These are phyloP conservation scores for Hymenoscyphus albidus DNA, from an alignment of 2,329 filamentous ascomycete species.

Conservation along the genomic window DNA sequence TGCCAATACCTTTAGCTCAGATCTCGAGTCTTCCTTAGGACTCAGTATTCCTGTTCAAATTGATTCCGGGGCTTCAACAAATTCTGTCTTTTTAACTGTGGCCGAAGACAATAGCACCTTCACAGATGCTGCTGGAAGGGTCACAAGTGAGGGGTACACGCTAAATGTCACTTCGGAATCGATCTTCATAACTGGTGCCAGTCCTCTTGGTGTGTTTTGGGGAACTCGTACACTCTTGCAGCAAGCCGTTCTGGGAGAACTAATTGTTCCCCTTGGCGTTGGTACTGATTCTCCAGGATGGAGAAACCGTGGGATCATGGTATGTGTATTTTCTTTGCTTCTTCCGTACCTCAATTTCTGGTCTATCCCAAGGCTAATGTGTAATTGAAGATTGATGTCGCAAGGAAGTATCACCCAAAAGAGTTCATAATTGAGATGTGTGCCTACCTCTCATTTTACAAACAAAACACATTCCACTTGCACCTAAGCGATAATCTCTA, in stretches of 20 bases:
- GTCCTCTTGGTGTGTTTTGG: conserved; percentile 55
- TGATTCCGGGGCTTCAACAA: conserved; percentile 19
- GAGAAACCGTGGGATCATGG: conserved; percentile 45
- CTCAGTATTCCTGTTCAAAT: conserved; percentile 33
- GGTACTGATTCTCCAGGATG: conserved; percentile 50
- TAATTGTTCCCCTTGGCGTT: conserved; percentile 40
- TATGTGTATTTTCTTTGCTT: conserved; percentile 14
- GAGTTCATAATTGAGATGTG: conserved; percentile 55
- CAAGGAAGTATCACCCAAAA: conserved; percentile 52
- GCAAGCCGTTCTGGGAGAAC: conserved; percentile 41
- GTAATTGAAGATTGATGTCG: conserved; percentile 45
- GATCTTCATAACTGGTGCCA: conserved; percentile 48
- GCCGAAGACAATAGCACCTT: conserved; percentile 38
- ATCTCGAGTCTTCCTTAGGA: conserved; percentile 34
- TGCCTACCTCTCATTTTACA: conserved; percentile 58
- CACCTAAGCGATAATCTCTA: conserved; percentile 56
- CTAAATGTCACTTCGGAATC: conserved; percentile 40
- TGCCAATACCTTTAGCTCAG: conserved; percentile 43
- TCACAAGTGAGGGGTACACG: conserved; percentile 48
- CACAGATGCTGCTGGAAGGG: conserved; percentile 43
- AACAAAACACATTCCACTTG: conserved; percentile 56
- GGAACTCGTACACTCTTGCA: conserved; percentile 53
- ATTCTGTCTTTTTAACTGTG: conserved; percentile 46
- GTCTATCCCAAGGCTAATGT: background rate
- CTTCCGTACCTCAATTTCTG: no score